Evolutionary conservation across 2,329 filamentous ascomycete species (phyloP), one percentile per base, ranked within the genome.

Genomic region (Neoascochyta sp.): DNA sequence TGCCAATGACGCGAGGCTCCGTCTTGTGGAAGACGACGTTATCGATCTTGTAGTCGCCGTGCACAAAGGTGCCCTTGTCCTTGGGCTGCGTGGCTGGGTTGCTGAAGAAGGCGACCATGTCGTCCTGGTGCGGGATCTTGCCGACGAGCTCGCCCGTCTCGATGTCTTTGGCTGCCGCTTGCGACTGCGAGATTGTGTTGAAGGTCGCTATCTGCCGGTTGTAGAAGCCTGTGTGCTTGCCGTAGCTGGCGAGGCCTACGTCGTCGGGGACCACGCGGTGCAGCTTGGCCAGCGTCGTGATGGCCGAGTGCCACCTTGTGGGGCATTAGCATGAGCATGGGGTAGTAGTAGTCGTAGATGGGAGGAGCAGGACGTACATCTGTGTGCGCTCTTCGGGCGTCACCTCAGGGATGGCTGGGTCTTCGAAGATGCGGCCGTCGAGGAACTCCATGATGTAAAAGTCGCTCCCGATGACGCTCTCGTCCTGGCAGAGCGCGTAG

Each of bases 391-490:
- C 82, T 22, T 71, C 71, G 0, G 83, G 64, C 15, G 73, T 73
- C 9, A 87, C 77, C 9, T 71, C 82, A 2, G 87, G 89, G 58
- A 96, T 81, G 17, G 81, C 71, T 23, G 88, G 83, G 64, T 96
- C 87, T 54, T 90, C 86, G 56, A 96, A 86, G 66, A 95, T 94
- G 54, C 92, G 81, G 12, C 92, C 92, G 56, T 94, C 84, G 39
- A 96, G 73, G 61, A 92, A 96, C 61, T 87, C 81, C 92, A 98
- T 96, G 56, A 96, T 81, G 68, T 98, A 96, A 64, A 96, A 98
- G 5, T 88, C 78, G 6, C 89, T 96, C 33, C 89, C 92, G 42
- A 96, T 73, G 20, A 96, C 73, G 34, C 65, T 67, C 22, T 73
- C 69, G 65, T 96, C 89, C 63, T 93, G 83, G 66, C 92, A 98